These are phyloP conservation scores for Neurospora cerealis DNA, from an alignment of 495 filamentous ascomycete species.

Conservation along the genomic window DNA sequence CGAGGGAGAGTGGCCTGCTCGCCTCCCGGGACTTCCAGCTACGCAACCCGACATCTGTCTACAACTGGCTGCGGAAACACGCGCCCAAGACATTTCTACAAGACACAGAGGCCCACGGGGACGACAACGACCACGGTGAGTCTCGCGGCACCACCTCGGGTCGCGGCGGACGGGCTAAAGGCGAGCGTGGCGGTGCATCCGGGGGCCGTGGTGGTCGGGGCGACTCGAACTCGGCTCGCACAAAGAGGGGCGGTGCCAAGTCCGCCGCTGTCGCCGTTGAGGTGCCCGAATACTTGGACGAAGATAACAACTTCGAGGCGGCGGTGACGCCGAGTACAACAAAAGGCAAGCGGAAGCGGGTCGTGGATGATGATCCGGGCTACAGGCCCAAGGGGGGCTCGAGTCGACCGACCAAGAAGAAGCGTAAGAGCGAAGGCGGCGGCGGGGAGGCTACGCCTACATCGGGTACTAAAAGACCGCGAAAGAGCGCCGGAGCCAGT, in stretches of 20 bases:
- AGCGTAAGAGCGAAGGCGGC: slow-evolving; percentile 40
- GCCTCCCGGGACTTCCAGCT: slow-evolving; percentile 46
- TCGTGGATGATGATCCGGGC: slow-evolving; percentile 55
- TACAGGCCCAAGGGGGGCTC: slow-evolving; percentile 58
- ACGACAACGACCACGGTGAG: slow-evolving; percentile 26
- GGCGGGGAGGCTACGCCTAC: slow-evolving; percentile 17
- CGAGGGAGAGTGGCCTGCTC: not conserved
- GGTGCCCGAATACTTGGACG: slow-evolving; percentile 23
- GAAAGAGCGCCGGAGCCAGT: slow-evolving; percentile 20
- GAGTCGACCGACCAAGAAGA: slow-evolving; percentile 54
- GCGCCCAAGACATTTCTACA: slow-evolving; percentile 77
- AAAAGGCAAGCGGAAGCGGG: slow-evolving; percentile 41
- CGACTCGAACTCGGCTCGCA: slow-evolving; percentile 5
- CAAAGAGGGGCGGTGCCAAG: slow-evolving; percentile 17
- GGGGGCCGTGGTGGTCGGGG: not conserved
- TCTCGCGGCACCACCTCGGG: slow-evolving; percentile 16
- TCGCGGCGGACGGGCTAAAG: slow-evolving; percentile 9
- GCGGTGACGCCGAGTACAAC: slow-evolving; percentile 35
- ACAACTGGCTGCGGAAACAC: slow-evolving; percentile 81
- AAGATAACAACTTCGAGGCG: slow-evolving; percentile 29
- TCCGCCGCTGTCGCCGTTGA: slow-evolving; percentile 17
- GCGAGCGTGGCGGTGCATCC: slow-evolving; percentile 9
- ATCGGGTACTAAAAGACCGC: slow-evolving; percentile 8
- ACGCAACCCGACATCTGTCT: slow-evolving; percentile 74
- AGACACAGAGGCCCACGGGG: slow-evolving; percentile 55